Conservation (phyloP, 2,329 filamentous ascomycete species). For the Alternaria brassicicola region DNA sequence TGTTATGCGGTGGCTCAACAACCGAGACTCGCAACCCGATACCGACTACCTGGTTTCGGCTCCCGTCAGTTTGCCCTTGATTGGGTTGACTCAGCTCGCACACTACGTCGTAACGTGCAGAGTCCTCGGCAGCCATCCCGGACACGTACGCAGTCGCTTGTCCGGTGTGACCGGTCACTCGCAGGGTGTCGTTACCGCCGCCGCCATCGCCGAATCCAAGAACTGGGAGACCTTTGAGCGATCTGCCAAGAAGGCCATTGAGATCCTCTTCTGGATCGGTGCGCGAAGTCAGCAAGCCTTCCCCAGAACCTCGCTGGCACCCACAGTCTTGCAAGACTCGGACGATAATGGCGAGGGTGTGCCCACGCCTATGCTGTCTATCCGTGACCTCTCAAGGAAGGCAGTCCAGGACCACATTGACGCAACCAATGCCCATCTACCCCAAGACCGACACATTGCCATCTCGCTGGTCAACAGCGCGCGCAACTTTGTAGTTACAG, state of each 20-base stretch:
- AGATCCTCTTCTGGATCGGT: slow-evolving; percentile 98
- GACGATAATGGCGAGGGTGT: slow-evolving; percentile 92
- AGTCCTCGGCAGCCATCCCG: slow-evolving; percentile 85
- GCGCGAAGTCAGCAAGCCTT: slow-evolving; percentile 96
- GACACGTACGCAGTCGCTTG: slow-evolving; percentile 82
- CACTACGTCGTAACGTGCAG: slow-evolving; percentile 96
- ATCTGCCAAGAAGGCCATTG: slow-evolving; percentile 78
- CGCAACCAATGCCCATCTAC: slow-evolving; percentile 94
- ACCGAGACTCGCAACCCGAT: slow-evolving; percentile 88
- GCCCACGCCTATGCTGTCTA: slow-evolving; percentile 97
- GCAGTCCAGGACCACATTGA: slow-evolving; percentile 97
- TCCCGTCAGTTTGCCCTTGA: slow-evolving; percentile 84
- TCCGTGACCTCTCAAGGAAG: slow-evolving; percentile 84
- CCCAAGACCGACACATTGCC: slow-evolving; percentile 87
- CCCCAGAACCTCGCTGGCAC: slow-evolving; percentile 90
- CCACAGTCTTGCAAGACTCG: slow-evolving; percentile 88
- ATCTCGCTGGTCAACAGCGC: slow-evolving; percentile 97
- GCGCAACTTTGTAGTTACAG: slow-evolving; percentile 94
- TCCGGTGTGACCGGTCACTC: slow-evolving; percentile 94
- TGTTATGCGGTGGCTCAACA: slow-evolving; percentile 89
- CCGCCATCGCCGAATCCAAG: slow-evolving; percentile 85
- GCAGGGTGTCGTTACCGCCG: slow-evolving; percentile 92
- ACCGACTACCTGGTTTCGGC: slow-evolving; percentile 70
- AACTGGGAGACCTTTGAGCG: slow-evolving; percentile 92
- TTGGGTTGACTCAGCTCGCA: slow-evolving; percentile 92